Percentiles rank a stretch among this genome's conserved stretches.
Evolutionary conservation across 805 yeast genomes (phyloP).

Genomic region (Sugiyamaella chiloensis): DNA sequence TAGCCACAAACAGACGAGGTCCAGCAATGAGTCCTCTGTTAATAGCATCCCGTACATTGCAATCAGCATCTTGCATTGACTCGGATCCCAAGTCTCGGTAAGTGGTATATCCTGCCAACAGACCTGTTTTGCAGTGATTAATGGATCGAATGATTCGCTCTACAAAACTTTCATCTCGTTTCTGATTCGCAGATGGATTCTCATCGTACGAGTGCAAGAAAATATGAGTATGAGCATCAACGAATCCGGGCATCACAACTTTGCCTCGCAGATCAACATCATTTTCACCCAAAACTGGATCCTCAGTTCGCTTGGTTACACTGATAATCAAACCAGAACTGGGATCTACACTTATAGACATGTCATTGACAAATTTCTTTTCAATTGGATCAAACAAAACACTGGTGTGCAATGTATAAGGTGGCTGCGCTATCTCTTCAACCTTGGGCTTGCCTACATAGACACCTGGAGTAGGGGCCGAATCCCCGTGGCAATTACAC

Average conservation of each 20-base stretch:
- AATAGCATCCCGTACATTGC: constrained; percentile 6
- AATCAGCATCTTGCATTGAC: constrained; percentile 8
- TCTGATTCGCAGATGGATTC: constrained; percentile 3
- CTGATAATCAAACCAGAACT: constrained; percentile 4
- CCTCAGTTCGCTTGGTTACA: constrained; percentile 1
- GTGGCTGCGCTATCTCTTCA: neutral
- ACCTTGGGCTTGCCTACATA: neutral
- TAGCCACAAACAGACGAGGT: constrained; percentile 5
- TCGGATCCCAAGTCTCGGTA: constrained; percentile 6
- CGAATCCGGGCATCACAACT: constrained; percentile 92
- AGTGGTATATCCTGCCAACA: constrained; percentile 3
- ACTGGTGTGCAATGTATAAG: constrained; percentile 3
- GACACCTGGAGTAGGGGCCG: neutral
- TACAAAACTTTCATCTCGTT: constrained; percentile 8
- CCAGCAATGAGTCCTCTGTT: constrained; percentile 8
- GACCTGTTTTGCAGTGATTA: constrained; percentile 4
- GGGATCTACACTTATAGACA: constrained; percentile 6
- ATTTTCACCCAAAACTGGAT: neutral
- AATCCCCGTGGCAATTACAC: neutral
- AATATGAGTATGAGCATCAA: constrained; percentile 30
- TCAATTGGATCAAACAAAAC: constrained; percentile 1
- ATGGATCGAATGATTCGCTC: constrained; percentile 6
- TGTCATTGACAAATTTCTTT: neutral
- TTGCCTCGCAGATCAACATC: constrained; percentile 59
- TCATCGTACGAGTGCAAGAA: constrained; percentile 7